Evolutionary conservation across 805 yeast species (phyloP).

Genomic region (Kuraishia ogatae): DNA sequence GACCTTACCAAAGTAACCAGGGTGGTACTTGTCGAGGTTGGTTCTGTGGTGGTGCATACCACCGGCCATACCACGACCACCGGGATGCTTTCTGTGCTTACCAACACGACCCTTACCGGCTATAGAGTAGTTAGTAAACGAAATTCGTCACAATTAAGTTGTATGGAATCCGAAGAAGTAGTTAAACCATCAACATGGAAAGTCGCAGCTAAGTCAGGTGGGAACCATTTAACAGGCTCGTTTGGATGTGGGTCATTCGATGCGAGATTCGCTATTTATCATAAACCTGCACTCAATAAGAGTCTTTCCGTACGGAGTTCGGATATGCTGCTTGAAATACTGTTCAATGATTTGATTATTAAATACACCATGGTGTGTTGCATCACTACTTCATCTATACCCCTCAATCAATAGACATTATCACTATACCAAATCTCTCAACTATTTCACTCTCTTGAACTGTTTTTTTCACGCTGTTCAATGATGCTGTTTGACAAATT

Average conservation of each 20-base stretch:
- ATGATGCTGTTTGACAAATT: neutral
- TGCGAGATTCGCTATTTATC: no score
- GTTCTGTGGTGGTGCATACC: conserved; percentile 99
- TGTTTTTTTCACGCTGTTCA: neutral
- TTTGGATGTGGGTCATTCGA: no score
- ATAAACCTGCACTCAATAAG: neutral
- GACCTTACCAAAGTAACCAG: conserved; percentile 99
- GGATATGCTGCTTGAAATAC: neutral
- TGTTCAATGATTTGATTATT: neutral
- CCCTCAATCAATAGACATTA: neutral
- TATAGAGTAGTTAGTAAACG: conserved; percentile 24
- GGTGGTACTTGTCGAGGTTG: conserved; percentile 99
- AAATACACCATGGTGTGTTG: neutral
- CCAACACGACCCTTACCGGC: conserved; percentile 99
- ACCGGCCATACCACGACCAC: conserved; percentile 99
- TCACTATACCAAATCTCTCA: neutral
- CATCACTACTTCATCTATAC: neutral
- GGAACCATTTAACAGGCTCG: no score
- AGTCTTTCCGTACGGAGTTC: neutral
- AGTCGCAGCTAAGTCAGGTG: no score
- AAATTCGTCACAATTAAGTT: neutral
- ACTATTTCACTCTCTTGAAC: no score
- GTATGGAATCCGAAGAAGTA: neutral
- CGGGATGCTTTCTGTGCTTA: conserved; percentile 99
- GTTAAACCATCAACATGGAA: neutral